A percentile compares a stretch with the other conserved stretches of the same genome.
phyloP scores from a whole-genome alignment of 192 early-diverging fungal species.

The Backusella circina region DNA sequence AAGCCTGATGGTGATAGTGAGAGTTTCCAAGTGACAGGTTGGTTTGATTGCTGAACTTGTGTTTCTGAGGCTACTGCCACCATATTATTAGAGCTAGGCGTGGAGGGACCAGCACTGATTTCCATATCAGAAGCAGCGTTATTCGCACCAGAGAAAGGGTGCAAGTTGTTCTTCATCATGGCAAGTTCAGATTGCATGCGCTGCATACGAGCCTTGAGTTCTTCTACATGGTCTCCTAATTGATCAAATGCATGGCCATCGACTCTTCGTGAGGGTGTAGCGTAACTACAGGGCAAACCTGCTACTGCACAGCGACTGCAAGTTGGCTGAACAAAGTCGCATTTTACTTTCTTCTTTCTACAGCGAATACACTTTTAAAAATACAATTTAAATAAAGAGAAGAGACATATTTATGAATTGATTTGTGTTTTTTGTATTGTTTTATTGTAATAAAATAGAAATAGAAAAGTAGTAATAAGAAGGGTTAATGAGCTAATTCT shows the following conservation, averaged over 20 bases:
- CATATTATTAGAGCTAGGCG: not conserved
- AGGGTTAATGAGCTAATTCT: not conserved
- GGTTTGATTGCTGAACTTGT: not conserved
- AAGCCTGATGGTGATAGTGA: slow-evolving; percentile 37
- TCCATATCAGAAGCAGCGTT: not conserved
- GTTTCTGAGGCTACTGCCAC: not conserved
- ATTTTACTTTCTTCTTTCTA: slow-evolving; percentile 40
- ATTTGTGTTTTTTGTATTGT: not conserved
- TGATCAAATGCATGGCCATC: slow-evolving; percentile 42
- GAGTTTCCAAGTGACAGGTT: slow-evolving; percentile 35
- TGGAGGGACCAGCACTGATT: not conserved
- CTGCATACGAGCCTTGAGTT: slow-evolving; percentile 39
- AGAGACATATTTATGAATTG: not conserved
- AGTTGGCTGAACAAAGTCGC: slow-evolving; percentile 37
- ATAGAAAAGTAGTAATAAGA: not conserved
- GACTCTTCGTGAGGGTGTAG: slow-evolving; percentile 35
- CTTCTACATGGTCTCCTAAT: slow-evolving; percentile 40
- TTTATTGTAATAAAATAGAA: not conserved
- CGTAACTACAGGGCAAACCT: slow-evolving; percentile 40
- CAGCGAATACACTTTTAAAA: slow-evolving; percentile 34
- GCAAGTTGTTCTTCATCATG: slow-evolving; percentile 38
- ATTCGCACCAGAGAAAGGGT: slow-evolving; percentile 22
- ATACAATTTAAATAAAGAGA: not conserved
- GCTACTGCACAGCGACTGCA: slow-evolving; percentile 33
- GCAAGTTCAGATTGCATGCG: slow-evolving; percentile 38